Conservation (phyloP, 129 eudicot genomes). For the Lactuca sativa region DNA sequence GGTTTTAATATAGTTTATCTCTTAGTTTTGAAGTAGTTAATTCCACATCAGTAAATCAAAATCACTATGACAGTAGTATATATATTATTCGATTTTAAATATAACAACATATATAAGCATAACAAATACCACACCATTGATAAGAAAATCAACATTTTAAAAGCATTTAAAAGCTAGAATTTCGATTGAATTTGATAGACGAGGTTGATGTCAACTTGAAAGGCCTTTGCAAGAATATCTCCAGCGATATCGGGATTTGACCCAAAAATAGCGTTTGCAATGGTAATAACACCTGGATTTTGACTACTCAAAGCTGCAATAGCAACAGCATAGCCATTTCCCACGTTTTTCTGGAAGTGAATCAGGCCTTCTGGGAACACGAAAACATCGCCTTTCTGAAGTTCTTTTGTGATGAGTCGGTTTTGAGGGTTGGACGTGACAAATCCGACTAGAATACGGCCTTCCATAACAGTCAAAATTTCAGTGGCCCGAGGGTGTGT, state of each 20-base stretch:
- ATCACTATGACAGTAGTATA: neutral
- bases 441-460: neutral
- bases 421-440: too few species aligned
- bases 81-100: slow-evolving; percentile 2
- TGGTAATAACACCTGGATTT: too few species aligned
- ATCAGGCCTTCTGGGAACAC: too few species aligned
- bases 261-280: too few species aligned
- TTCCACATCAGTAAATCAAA: neutral
- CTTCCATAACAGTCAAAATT: slow-evolving; percentile 22
- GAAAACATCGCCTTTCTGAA: too few species aligned
- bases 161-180: neutral
- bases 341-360: too few species aligned
- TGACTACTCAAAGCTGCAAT: too few species aligned
- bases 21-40: too few species aligned
- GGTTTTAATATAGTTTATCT: neutral
- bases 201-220: slow-evolving; percentile 9
- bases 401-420: too few species aligned
- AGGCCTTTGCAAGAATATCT: slow-evolving; percentile 26
- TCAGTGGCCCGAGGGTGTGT: slow-evolving; percentile 38
- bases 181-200: slow-evolving; percentile 2
- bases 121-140: neutral
- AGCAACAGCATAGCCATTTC: too few species aligned
- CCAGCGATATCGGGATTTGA: neutral
- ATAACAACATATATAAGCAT: neutral
- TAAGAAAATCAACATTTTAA: neutral